Conservation (phyloP, 495 filamentous ascomycete genomes). For the Astrocystis sublimbata region DNA sequence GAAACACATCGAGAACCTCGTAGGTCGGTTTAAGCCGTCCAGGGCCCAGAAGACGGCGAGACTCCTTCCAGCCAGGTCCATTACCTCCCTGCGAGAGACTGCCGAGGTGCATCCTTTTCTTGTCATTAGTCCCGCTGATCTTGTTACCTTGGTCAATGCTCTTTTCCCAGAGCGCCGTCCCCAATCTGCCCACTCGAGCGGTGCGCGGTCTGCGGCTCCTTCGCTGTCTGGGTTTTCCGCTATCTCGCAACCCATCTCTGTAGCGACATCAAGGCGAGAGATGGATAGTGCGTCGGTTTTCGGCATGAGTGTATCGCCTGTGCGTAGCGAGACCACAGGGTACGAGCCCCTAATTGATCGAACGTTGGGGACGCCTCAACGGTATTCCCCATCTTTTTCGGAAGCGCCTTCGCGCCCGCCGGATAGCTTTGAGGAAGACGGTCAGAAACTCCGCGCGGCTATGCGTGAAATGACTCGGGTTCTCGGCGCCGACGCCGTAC, state of each 20-base stretch:
- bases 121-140: constrained; percentile 71
- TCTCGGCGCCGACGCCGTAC: constrained; percentile 59
- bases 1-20: constrained; percentile 74
- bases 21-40: constrained; percentile 62
- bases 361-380: constrained; percentile 37
- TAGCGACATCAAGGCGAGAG: constrained; percentile 43
- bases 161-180: constrained; percentile 67
- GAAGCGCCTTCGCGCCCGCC: constrained; percentile 38
- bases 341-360: constrained; percentile 62
- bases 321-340: constrained; percentile 66
- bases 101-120: constrained; percentile 71
- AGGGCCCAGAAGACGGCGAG: constrained; percentile 56
- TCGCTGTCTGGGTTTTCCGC: constrained; percentile 64
- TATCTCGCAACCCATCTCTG: constrained; percentile 51
- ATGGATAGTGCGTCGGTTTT: constrained; percentile 62
- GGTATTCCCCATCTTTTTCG: constrained; percentile 45
- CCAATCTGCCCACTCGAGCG: constrained; percentile 52
- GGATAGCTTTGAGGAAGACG: constrained; percentile 55
- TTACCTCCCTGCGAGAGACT: constrained; percentile 69
- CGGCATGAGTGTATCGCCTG: constrained; percentile 67
- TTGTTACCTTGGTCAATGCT: constrained; percentile 68
- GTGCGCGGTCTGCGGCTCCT: constrained; percentile 63
- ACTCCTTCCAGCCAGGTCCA: constrained; percentile 65
- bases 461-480: constrained; percentile 66
- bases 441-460: constrained; percentile 55